Evolutionary conservation across 192 early-diverging fungal genomes (phyloP), one percentile per base, ranked within the genome.

Genomic region (Backusella macrospora): DNA sequence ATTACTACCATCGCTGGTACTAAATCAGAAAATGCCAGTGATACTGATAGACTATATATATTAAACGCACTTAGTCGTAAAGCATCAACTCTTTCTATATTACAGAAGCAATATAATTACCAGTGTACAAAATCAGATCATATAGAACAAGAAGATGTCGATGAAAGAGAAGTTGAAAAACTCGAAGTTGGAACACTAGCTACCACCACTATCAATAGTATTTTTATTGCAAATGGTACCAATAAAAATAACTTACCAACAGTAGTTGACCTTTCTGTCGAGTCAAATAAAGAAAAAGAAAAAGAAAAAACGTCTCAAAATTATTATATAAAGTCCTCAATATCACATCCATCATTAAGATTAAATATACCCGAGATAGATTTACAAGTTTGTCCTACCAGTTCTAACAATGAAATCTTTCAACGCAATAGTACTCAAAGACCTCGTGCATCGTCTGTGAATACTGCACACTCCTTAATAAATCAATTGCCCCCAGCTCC

Each of bases 51-150:
- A 21, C 65, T 72, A 18, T 72, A 78, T 52, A 73, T 75, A 4
- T 71, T 80, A 12, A 80, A 75, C 45, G 48, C 71, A 42, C 74
- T 80, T 12, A 71, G 74, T 38, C 70, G 75, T 21, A 80, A 80
- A 49, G 79, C 70, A 4, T 73, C 71, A 29, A 80, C 74, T 38
- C 52, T 80, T 13, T 45, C 68, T 63, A 65, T 68, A 37, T 45
- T 79, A 26, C 73, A 79, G 18, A 44, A 64, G 7, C 78, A 72
- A 64, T 72, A 62, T 9, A 42, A 15, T 34, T 23, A 10, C 26
- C 52, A 59, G 9, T 18, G 1, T 10, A 59, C 9, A 18, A 59
- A 8, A 23, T 59, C 52, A 59, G 9, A 18, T 26, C 26, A 9
- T 18, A 52, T 9, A 23, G 70, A 29, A 5, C 21, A 70, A 29